Evolutionary conservation across 164 flowering plant genomes (phyloP).

Genomic region (Protea cynaroides): DNA sequence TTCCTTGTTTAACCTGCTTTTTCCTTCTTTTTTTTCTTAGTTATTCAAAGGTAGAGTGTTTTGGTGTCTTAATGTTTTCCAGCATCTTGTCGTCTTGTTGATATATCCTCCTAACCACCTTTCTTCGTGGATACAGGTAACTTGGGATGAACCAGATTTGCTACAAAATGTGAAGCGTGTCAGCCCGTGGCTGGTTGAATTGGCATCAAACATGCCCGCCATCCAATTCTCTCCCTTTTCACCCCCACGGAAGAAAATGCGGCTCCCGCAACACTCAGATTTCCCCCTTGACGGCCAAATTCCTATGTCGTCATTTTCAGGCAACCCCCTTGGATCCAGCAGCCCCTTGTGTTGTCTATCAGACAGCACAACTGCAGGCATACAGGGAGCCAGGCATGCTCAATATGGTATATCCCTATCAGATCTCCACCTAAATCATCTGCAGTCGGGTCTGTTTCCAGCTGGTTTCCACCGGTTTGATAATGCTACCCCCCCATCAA

Average conservation of each 20-base stretch:
- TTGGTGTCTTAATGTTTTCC: too few relatives aligned
- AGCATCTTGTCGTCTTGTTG: not conserved
- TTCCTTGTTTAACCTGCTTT: too few relatives aligned
- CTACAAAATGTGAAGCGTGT: slow-evolving; percentile 89
- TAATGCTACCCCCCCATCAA: slow-evolving; percentile 22
- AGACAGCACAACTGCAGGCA: slow-evolving; percentile 90
- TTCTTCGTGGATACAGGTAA: slow-evolving; percentile 43
- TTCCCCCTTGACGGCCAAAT: slow-evolving; percentile 52
- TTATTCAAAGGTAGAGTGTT: too few relatives aligned
- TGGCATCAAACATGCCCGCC: slow-evolving; percentile 73
- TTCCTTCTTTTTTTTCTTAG: too few relatives aligned
- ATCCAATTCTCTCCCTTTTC: slow-evolving; percentile 75
- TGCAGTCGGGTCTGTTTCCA: slow-evolving; percentile 48
- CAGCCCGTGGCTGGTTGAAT: slow-evolving; percentile 95
- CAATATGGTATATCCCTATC: slow-evolving; percentile 62
- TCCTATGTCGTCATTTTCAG: slow-evolving; percentile 45
- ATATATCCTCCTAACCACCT: not conserved
- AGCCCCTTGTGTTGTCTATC: slow-evolving; percentile 57
- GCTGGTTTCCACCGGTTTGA: slow-evolving; percentile 38
- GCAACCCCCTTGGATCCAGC: slow-evolving; percentile 57
- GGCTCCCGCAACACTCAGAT: slow-evolving; percentile 58
- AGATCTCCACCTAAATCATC: slow-evolving; percentile 66
- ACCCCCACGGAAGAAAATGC: slow-evolving; percentile 71
- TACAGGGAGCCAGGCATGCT: slow-evolving; percentile 99
- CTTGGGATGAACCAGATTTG: slow-evolving; percentile 97